Evolutionary conservation across 2,329 filamentous ascomycete genomes (phyloP), one percentile per base, ranked within the genome.

Genomic region (Lasiodiplodia sp.): DNA sequence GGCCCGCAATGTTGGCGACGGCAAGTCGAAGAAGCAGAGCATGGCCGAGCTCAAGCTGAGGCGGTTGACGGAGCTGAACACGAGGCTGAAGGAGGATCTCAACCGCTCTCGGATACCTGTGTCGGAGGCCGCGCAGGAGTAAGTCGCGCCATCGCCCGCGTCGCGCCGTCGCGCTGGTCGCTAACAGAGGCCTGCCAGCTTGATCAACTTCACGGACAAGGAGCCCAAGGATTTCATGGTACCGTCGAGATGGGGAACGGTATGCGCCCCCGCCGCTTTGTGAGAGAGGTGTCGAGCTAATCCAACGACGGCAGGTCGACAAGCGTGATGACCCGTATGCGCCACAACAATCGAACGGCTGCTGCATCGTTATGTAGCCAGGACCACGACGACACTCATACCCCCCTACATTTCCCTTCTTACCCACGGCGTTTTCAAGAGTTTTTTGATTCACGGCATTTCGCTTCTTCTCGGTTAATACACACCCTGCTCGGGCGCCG

Each of bases 41-140:
- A 98, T 99, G 93, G 95, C 95, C 75, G 96, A 99, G 81, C 88
- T 99, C 73, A 99, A 99, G 87, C 89, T 98, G 77, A 91, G 96
- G 77, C 92, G 96, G 73, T 87, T 99, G 82, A 98, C 94, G 71
- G 96, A 99, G 85, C 89, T 99, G 77, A 99, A 98, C 87, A 93
- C 93, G 82, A 91, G 96, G 75, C 85, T 99, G 81, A 92, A 94
- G 77, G 96, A 99, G 83, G 96, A 99, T 81, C 86, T 99, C 72
- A 96, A 98, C 77, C 89, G 96, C 80, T 94, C 97, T 80, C 89
- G 96, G 76, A 97, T 98, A 78, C 96, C 95, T 73, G 94, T 98
- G 71, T 97, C 94, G 77, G 94, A 97, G 81, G 96, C 96, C 72
- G 89, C 96, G 49, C 78, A 83, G 73, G 84, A 86, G 84, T 86